Evolutionary conservation across 2,329 filamentous ascomycete genomes (phyloP).

Genomic region (Neonectria hederae): DNA sequence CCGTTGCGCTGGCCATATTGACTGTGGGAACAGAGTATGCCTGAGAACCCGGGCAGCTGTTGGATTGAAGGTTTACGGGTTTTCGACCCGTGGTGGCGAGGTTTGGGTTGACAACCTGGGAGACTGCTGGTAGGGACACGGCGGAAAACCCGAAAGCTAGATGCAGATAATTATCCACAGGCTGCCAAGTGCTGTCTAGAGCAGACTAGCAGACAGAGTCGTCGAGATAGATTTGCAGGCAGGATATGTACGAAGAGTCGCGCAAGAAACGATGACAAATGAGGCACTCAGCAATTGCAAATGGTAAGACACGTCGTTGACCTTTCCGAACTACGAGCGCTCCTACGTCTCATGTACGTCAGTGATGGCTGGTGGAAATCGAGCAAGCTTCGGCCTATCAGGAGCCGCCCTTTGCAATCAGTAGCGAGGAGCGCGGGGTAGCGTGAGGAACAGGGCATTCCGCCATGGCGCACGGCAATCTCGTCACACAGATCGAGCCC

Average conservation of each 20-base stretch:
- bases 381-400: slow-evolving; percentile 38
- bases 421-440: slow-evolving; percentile 30
- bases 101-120: neutral
- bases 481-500: slow-evolving; percentile 26
- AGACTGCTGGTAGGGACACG: neutral
- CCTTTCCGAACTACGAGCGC: neutral
- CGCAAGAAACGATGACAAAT: neutral
- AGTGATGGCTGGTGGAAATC: slow-evolving; percentile 27
- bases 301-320: neutral
- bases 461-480: slow-evolving; percentile 35
- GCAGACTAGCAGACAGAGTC: neutral
- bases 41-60: neutral
- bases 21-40: neutral
- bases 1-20: slow-evolving; percentile 74
- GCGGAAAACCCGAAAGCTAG: neutral
- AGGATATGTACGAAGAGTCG: neutral
- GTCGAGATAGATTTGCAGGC: neutral
- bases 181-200: neutral
- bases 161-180: neutral
- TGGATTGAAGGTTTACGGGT: neutral
- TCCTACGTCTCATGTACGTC: slow-evolving; percentile 27
- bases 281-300: neutral
- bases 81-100: neutral
- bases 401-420: slow-evolving; percentile 37
- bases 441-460: slow-evolving; percentile 8